phyloP scores from a whole-genome alignment of 306 rosid species.

The Pueraria montana region DNA sequence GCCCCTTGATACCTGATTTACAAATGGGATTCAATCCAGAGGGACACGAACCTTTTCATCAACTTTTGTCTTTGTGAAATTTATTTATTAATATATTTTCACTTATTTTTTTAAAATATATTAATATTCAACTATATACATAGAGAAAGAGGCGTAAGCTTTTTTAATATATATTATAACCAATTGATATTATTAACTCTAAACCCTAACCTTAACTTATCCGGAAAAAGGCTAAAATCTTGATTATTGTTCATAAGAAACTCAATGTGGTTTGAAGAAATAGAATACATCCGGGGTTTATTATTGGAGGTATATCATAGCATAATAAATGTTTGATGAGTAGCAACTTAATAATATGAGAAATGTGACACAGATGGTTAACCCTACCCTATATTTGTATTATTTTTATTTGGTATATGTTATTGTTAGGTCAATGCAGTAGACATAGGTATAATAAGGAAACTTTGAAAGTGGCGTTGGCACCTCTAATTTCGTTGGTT shows the following conservation, averaged over 20 bases:
- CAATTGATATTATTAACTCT: no score
- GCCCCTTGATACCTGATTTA: slow-evolving; percentile 56
- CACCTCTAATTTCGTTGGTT: slow-evolving; percentile 53
- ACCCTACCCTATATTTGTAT: slow-evolving; percentile 2
- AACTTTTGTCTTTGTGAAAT: neutral
- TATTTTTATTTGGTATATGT: slow-evolving; percentile 1
- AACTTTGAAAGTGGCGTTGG: slow-evolving; percentile 55
- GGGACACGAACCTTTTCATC: slow-evolving; percentile 41
- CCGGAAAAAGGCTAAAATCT: neutral
- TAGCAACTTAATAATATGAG: slow-evolving; percentile 40
- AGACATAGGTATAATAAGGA: slow-evolving; percentile 33
- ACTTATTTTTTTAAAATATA: neutral
- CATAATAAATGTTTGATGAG: slow-evolving; percentile 20
- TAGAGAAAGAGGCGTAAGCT: neutral
- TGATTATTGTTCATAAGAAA: neutral
- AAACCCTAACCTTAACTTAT: neutral
- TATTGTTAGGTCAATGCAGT: slow-evolving; percentile 43
- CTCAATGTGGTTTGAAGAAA: neutral
- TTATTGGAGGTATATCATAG: neutral
- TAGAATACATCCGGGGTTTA: neutral
- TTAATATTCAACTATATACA: neutral
- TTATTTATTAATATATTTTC: neutral
- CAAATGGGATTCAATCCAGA: slow-evolving; percentile 78
- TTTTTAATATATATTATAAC: no score
- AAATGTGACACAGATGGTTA: slow-evolving; percentile 48